Evolutionary conservation across 2,329 filamentous ascomycete species (phyloP), one percentile per base, ranked within the genome.

Genomic region (Claviceps sorghi): DNA sequence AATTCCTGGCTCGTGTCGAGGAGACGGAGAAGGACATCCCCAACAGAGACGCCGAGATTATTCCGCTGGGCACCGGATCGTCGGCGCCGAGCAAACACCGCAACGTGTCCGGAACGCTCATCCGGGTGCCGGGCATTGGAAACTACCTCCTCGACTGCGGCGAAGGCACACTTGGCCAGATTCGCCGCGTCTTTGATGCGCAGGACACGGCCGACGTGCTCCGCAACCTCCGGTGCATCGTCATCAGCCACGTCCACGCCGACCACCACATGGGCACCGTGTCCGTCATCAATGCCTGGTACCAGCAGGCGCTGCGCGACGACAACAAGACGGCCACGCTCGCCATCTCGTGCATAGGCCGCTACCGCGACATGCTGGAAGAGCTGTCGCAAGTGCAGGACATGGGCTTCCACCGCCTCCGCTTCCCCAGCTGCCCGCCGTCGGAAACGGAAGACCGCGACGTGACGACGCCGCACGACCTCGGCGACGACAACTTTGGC

Each of bases 181-280:
- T 98, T 41, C 80, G 80, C 53, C 84, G 93, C 49, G 74, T 86
- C 0, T 91, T 86, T 60, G 75, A 77, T 6, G 70, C 74, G 0
- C 74, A 80, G 4, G 77, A 87, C 57, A 71, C 91, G 3, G 72
- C 72, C 30, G 74, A 82, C n/a, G 75, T 95, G 13, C 72, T 98
- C n/a, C 76, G 73, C 54, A 82, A 94, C 56, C 73, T 98, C 44
- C 84, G 83, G 51, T 79, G 82, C 58, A 83, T 98, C 56, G 95
- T 88, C 81, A 93, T 98, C 68, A 95, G 88, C 66, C 93, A 98
- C 69, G 73, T 95, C 56, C 93, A 98, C 67, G 93, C 93, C 4
- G 93, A 98, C 69, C 93, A 98, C 68, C 93, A 97, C 63, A 77
- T 98, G 21, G 93, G 93, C 30, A 86, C 82, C 1, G 75, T 80